Evolutionary conservation across 2,329 filamentous ascomycete genomes (phyloP).

Genomic region (Pseudopyrenochaeta lycopersici): DNA sequence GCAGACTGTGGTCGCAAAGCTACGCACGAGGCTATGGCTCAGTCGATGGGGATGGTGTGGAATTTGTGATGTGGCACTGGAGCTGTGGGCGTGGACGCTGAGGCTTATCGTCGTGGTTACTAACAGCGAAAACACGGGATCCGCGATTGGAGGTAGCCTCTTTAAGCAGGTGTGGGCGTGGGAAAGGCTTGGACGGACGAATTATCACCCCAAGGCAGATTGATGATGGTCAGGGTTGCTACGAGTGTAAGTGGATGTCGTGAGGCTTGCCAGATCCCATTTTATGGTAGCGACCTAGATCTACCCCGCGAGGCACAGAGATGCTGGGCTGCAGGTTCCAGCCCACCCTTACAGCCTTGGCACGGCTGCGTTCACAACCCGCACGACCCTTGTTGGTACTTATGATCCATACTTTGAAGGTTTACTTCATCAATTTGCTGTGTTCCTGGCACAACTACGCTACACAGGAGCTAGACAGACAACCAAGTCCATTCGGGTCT

Average conservation of each 20-base stretch:
- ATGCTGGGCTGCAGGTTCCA: constrained; percentile 16
- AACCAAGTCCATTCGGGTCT: constrained; percentile 15
- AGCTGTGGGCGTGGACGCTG: constrained; percentile 19
- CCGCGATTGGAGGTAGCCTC: constrained; percentile 31
- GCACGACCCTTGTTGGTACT: constrained; percentile 1
- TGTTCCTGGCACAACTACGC: neutral
- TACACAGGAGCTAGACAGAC: constrained; percentile 5
- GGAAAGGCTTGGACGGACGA: constrained; percentile 16
- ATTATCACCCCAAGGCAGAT: constrained; percentile 1
- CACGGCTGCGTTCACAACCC: constrained; percentile 7
- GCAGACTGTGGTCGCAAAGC: constrained; percentile 4
- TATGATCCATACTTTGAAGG: neutral
- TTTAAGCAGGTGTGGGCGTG: constrained; percentile 38
- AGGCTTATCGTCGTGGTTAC: constrained; percentile 34
- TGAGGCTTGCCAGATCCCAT: constrained; percentile 11
- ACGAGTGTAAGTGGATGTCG: neutral
- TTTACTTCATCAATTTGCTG: constrained; percentile 11
- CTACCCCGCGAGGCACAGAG: constrained; percentile 23
- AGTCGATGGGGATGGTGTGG: constrained; percentile 17
- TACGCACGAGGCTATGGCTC: constrained; percentile 12
- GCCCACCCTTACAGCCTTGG: constrained; percentile 14
- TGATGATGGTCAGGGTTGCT: neutral
- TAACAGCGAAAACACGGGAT: constrained; percentile 18
- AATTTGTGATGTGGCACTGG: constrained; percentile 1
- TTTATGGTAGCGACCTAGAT: constrained; percentile 22